Conservation (phyloP, 129 eudicot genomes). For the Mikania micrantha region DNA sequence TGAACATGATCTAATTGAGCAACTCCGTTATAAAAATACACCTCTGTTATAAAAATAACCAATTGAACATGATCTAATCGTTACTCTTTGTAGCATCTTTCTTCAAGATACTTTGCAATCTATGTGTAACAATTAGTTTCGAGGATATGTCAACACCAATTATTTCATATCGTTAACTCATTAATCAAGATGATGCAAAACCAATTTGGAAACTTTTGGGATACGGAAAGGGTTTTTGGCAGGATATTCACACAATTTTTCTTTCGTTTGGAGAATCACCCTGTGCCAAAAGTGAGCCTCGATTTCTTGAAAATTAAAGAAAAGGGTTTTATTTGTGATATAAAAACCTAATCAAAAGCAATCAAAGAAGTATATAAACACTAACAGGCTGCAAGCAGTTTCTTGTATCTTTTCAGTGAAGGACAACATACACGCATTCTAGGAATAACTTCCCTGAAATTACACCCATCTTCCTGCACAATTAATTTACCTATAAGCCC, state of each 20-base stretch:
- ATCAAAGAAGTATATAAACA: constrained; percentile 7
- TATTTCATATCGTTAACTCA: not conserved
- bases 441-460: constrained; percentile 87
- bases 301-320: not conserved
- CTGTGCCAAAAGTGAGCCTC: constrained; percentile 37
- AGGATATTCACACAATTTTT: constrained; percentile 93
- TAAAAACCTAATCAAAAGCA: not conserved
- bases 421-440: constrained; percentile 99
- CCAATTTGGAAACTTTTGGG: constrained; percentile 54
- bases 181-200: not conserved
- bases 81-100: constrained; percentile 86
- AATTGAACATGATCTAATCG: constrained; percentile 55
- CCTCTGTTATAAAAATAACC: constrained; percentile 53
- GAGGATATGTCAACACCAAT: not conserved
- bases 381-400: constrained; percentile 86
- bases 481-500: not conserved
- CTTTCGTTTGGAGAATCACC: constrained; percentile 63
- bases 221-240: constrained; percentile 87
- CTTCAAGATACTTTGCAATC: constrained; percentile 95
- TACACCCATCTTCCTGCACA: constrained; percentile 71
- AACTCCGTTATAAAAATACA: too few species aligned
- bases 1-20: too few species aligned
- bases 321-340: not conserved
- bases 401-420: constrained; percentile 86
- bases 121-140: constrained; percentile 14